Evolutionary conservation across 2,329 filamentous ascomycete genomes (phyloP).

Genomic region (Fusarium acutatum): DNA sequence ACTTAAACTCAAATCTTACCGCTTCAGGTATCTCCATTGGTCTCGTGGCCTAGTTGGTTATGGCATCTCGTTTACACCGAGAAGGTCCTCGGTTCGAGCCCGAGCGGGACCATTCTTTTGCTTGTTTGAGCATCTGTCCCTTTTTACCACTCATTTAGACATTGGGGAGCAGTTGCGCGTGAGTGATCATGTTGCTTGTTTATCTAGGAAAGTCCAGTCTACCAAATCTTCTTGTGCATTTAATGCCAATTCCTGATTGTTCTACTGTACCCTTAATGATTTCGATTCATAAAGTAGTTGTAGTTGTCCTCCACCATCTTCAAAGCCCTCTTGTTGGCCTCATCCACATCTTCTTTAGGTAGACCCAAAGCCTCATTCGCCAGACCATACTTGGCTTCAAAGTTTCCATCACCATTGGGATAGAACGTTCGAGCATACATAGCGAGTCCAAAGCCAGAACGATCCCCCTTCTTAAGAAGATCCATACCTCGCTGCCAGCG

Average conservation of each 20-base stretch:
- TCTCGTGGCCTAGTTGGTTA: constrained; percentile 40
- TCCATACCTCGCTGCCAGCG: constrained; percentile 59
- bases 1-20: rapidly evolving
- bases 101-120: constrained; percentile 34
- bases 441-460: constrained; percentile 54
- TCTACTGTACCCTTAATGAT: neutral
- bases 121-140: rapidly evolving
- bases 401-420: constrained; percentile 51
- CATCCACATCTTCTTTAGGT: constrained; percentile 66
- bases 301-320: constrained; percentile 46
- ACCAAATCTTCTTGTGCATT: rapidly evolving
- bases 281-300: constrained; percentile 34
- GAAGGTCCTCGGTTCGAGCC: constrained; percentile 39
- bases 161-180: neutral
- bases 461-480: constrained; percentile 52
- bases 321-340: constrained; percentile 59
- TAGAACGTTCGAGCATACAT: constrained; percentile 68
- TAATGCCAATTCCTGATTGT: neutral
- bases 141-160: neutral
- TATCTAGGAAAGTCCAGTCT: neutral
- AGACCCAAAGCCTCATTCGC: constrained; percentile 65
- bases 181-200: rapidly evolving
- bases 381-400: constrained; percentile 48
- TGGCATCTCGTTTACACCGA: constrained; percentile 38
- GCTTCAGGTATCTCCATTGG: neutral